These are phyloP conservation scores for Cymodocea nodosa DNA, from an alignment of 116 monocot species.

Conservation along the genomic window DNA sequence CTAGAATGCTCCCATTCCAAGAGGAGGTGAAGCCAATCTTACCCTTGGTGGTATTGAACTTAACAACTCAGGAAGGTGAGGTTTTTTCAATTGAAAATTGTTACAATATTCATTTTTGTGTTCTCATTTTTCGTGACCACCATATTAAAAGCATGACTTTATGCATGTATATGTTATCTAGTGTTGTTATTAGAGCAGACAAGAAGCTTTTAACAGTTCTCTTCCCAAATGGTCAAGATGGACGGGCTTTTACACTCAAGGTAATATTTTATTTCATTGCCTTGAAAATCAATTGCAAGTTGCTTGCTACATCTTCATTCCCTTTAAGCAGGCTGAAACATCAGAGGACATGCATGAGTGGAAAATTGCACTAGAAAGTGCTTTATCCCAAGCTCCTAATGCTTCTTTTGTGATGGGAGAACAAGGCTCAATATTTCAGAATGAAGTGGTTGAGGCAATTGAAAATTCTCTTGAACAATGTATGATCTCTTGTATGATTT, in stretches of 20 bases:
- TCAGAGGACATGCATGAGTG: slow-evolving; percentile 77
- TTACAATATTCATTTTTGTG: not conserved
- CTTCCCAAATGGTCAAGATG: slow-evolving; percentile 83
- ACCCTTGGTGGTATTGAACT: slow-evolving; percentile 84
- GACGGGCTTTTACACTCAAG: slow-evolving; percentile 76
- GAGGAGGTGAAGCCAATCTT: slow-evolving; percentile 59
- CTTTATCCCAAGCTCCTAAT: slow-evolving; percentile 69
- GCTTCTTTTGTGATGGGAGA: slow-evolving; percentile 30
- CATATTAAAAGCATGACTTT: not conserved
- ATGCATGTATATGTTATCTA: slow-evolving; percentile 12
- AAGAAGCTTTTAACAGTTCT: slow-evolving; percentile 77
- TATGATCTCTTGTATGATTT: slow-evolving; percentile 9
- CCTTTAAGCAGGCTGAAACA: slow-evolving; percentile 61
- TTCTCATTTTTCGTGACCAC: not conserved
- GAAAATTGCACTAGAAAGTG: slow-evolving; percentile 83
- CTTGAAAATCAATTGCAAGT: too few relatives aligned
- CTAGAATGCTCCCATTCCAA: slow-evolving; percentile 47
- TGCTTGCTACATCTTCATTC: not conserved
- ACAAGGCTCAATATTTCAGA: slow-evolving; percentile 52
- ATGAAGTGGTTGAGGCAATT: slow-evolving; percentile 39
- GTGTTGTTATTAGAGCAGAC: slow-evolving; percentile 78
- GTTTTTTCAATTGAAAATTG: not conserved
- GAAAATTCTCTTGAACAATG: slow-evolving; percentile 51
- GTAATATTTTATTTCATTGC: slow-evolving; percentile 5
- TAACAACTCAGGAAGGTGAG: slow-evolving; percentile 77